phyloP scores from a whole-genome alignment of 164 flowering plant genomes.

The Santalum album region DNA sequence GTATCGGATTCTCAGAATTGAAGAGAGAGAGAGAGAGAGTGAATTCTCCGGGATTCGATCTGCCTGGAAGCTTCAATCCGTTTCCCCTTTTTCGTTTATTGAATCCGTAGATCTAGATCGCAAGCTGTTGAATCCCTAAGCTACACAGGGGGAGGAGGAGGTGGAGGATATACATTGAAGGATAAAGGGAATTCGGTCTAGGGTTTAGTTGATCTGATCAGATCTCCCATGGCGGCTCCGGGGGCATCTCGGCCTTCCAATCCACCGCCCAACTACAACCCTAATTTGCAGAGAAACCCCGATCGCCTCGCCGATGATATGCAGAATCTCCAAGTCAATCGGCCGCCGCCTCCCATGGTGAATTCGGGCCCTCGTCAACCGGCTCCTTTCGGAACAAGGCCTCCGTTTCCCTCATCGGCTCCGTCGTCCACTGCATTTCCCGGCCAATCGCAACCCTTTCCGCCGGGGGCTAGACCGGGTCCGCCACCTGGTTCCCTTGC shows the following conservation, averaged over 20 bases:
- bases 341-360: constrained; percentile 12
- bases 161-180: no score
- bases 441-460: constrained; percentile 18
- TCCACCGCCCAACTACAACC: constrained; percentile 51
- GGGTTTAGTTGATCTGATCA: not conserved
- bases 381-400: constrained; percentile 30
- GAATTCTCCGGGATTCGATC: no score
- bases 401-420: constrained; percentile 19
- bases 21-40: no score
- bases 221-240: constrained; percentile 44
- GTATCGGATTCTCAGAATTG: no score
- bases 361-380: constrained; percentile 38
- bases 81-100: no score
- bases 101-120: no score
- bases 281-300: constrained; percentile 34
- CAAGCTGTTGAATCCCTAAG: no score
- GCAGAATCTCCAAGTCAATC: constrained; percentile 56
- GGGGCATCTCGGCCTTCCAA: constrained; percentile 59
- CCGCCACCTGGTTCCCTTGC: constrained; percentile 2
- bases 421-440: constrained; percentile 15
- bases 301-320: constrained; percentile 45
- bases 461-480: not conserved
- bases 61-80: no score
- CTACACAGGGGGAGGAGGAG: no score
- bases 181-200: no score